Evolutionary conservation across 129 eudicot genomes (phyloP).

Genomic region (Calendula officinalis): DNA sequence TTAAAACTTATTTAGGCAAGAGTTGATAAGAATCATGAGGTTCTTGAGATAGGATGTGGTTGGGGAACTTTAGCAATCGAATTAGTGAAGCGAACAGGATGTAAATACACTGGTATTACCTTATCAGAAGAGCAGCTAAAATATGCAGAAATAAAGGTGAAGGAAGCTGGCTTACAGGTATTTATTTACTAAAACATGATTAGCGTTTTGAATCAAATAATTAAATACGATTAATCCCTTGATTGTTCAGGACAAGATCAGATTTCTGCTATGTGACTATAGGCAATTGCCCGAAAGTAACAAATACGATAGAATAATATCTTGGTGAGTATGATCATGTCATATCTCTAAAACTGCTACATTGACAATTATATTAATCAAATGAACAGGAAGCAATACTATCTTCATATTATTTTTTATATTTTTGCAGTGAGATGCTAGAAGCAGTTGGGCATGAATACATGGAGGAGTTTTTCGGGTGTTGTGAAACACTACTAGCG

Average conservation of each 20-base stretch:
- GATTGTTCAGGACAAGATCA: conserved; percentile 54
- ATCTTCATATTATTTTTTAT: too few species aligned
- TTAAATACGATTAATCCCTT: background rate
- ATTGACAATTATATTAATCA: background rate
- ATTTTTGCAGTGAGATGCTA: conserved; percentile 70
- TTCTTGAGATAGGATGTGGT: conserved; percentile 92
- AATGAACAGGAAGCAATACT: background rate
- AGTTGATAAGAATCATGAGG: conserved; percentile 55
- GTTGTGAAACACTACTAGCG: conserved; percentile 73
- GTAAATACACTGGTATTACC: conserved; percentile 95
- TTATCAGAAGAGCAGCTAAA: conserved; percentile 74
- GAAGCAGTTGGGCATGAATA: conserved; percentile 97
- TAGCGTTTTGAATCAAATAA: too few species aligned
- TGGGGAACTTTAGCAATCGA: conserved; percentile 96
- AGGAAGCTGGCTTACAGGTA: conserved; percentile 91
- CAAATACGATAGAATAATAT: conserved; percentile 80
- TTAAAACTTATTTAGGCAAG: conserved; percentile 45
- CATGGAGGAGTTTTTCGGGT: conserved; percentile 73
- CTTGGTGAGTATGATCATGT: conserved; percentile 51
- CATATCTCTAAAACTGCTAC: background rate
- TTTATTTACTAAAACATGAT: background rate
- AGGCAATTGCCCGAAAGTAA: conserved; percentile 58
- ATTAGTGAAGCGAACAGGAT: conserved; percentile 73
- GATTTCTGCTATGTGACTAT: conserved; percentile 72
- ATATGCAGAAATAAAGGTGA: conserved; percentile 75